These are phyloP conservation scores for Candida suzukii DNA, from an alignment of 805 yeast genomes.

Conservation along the genomic window DNA sequence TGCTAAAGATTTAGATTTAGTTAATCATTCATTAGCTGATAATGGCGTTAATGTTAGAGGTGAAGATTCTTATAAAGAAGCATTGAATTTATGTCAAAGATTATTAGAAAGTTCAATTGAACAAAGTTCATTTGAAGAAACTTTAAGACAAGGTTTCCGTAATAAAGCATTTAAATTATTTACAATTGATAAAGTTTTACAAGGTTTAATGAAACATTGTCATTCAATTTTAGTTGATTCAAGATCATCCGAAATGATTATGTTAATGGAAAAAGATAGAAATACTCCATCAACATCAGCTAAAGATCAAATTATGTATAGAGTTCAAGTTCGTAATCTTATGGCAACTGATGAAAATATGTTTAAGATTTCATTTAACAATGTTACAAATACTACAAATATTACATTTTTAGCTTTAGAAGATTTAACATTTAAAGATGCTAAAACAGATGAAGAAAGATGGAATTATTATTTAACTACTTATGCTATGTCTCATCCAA, in stretches of 20 bases:
- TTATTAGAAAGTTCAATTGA: constrained; percentile 87
- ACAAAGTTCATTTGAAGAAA: constrained; percentile 92
- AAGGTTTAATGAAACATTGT: constrained; percentile 76
- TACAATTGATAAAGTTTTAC: constrained; percentile 89
- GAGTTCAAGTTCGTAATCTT: constrained; percentile 77
- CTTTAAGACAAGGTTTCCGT: constrained; percentile 89
- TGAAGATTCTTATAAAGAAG: constrained; percentile 67
- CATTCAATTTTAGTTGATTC: constrained; percentile 77
- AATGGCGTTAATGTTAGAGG: constrained; percentile 71
- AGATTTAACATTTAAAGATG: constrained; percentile 77
- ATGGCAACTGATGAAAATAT: constrained; percentile 82
- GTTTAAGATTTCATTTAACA: constrained; percentile 78
- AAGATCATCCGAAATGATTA: constrained; percentile 72
- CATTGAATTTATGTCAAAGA: constrained; percentile 65
- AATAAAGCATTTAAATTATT: constrained; percentile 89
- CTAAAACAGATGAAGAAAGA: constrained; percentile 61
- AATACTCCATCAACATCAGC: constrained; percentile 57
- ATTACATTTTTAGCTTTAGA: constrained; percentile 84
- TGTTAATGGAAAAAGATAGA: constrained; percentile 80
- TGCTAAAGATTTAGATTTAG: constrained; percentile 79
- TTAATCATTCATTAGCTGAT: constrained; percentile 75
- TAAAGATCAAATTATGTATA: constrained; percentile 81
- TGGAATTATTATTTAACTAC: constrained; percentile 95
- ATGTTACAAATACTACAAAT: constrained; percentile 40
- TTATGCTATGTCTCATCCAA: constrained; percentile 90